These are phyloP conservation scores for Reutealis trisperma DNA, from an alignment of 345 rosid genomes.

Conservation along the genomic window DNA sequence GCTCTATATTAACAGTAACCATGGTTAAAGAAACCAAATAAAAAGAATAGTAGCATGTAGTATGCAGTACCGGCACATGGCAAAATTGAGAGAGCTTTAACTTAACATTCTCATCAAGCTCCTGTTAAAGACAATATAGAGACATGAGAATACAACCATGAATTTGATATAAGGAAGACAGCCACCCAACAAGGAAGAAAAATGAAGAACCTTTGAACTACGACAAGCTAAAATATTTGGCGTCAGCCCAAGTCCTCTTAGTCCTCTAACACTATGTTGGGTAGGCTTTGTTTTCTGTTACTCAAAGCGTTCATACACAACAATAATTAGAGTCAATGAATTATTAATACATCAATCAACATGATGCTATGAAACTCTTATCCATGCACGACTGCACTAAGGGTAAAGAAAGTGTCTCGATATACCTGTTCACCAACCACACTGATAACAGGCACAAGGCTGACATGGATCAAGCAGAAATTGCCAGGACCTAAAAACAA, in stretches of 20 bases:
- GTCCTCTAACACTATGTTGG: conserved; percentile 87
- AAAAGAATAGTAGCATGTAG: neutral
- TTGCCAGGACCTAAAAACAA: conserved; percentile 69
- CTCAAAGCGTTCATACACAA: neutral
- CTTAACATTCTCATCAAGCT: conserved; percentile 82
- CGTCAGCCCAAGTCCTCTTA: conserved; percentile 84
- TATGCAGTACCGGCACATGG: conserved; percentile 70
- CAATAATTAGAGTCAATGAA: neutral
- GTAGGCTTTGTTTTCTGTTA: conserved; percentile 97
- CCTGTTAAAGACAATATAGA: conserved; percentile 46
- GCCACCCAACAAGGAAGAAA: conserved; percentile 12
- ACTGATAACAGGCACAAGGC: conserved; percentile 93
- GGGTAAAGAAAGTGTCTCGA: neutral
- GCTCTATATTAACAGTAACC: neutral
- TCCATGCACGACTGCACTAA: neutral
- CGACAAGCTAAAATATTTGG: conserved; percentile 95
- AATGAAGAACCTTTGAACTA: conserved; percentile 56
- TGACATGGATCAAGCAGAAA: conserved; percentile 95
- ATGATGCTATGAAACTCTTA: neutral
- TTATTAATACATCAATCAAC: neutral
- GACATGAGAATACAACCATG: neutral
- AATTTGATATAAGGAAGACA: neutral
- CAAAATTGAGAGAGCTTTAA: conserved; percentile 89
- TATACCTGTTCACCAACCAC: conserved; percentile 97
- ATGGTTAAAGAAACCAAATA: neutral